Evolutionary conservation across 371 early-diverging fungal genomes (phyloP), one percentile per base, ranked within the genome.

Genomic region (Circinella umbellata): DNA sequence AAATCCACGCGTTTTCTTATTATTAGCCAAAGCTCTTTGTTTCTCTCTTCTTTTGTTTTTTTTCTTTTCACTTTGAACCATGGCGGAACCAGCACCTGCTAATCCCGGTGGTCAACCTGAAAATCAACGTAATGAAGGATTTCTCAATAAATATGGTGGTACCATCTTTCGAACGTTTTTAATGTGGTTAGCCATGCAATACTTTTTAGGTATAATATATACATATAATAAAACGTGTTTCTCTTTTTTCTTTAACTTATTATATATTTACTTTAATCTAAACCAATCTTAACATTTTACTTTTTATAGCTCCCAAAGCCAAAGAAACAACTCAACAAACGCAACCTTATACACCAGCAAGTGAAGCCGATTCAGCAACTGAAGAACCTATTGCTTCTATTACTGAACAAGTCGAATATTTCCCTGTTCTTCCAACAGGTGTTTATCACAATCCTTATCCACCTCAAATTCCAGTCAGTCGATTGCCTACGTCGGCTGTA

Each of bases 361-460:
- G 63, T 27, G 15, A 61, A 49, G n/a, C 36, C 35, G 38, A 59
- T 63, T 11, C 6, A 69, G 46, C 36, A 48, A 35, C 49, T 13
- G 47, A 64, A 38, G 47, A 66, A 36, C 68, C 37, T 53, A 20
- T 57, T 20, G 60, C 53, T 64, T 6, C 6, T 18, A 53, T 15
- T 3, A 53, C n/a, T 6, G 20, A 15, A 53, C 57, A 57, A 18
- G 57, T 57, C 4, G 57, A 57, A 27, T 49, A 15, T 68, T 62
- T 59, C 61, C 66, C 73, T 34, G 62, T 57, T 34, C 65, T 85
- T 10, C 85, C 85, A 8, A 59, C 66, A 6, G 69, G 77, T 55
- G 80, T 82, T 10, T 76, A 72, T 65, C 77, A 81, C 65, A 76
- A 66, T 63, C 82, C 85, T 61, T 69, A 73, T 64, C 80, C 76